Evolutionary conservation across 306 rosid genomes (phyloP).

Genomic region (Glycyrrhiza uralensis): DNA sequence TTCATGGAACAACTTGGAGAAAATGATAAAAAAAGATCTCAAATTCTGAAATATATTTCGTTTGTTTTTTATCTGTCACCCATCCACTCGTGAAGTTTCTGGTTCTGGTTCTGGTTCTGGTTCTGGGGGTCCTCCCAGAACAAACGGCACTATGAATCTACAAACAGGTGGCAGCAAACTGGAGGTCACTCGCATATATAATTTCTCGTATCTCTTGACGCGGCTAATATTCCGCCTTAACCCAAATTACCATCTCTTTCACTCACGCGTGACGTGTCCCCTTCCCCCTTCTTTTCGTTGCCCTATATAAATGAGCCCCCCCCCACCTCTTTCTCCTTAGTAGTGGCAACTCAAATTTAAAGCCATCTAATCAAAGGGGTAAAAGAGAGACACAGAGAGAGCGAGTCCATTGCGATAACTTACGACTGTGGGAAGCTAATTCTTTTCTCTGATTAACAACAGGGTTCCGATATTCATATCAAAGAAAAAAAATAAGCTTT

Average conservation of each 20-base stretch:
- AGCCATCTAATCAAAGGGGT: too few species aligned
- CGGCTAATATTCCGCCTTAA: background rate
- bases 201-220: constrained; percentile 8
- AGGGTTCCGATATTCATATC: background rate
- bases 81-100: too few species aligned
- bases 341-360: background rate
- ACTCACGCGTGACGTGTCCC: background rate
- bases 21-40: too few species aligned
- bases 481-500: constrained; percentile 3
- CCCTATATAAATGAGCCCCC: constrained; percentile 23
- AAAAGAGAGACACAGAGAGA: too few species aligned
- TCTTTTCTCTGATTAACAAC: background rate
- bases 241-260: background rate
- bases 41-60: too few species aligned
- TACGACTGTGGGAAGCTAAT: constrained; percentile 30
- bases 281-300: background rate
- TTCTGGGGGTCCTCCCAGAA: background rate
- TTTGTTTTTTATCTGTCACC: too few species aligned
- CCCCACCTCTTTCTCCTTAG: background rate
- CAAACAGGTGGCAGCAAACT: constrained; percentile 35
- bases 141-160: background rate
- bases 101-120: background rate
- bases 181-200: constrained; percentile 2
- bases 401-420: too few species aligned
- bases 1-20: too few species aligned